These are phyloP conservation scores for Leccinum fibrillosum DNA, from an alignment of 768 basidiomycete genomes.

Conservation along the genomic window DNA sequence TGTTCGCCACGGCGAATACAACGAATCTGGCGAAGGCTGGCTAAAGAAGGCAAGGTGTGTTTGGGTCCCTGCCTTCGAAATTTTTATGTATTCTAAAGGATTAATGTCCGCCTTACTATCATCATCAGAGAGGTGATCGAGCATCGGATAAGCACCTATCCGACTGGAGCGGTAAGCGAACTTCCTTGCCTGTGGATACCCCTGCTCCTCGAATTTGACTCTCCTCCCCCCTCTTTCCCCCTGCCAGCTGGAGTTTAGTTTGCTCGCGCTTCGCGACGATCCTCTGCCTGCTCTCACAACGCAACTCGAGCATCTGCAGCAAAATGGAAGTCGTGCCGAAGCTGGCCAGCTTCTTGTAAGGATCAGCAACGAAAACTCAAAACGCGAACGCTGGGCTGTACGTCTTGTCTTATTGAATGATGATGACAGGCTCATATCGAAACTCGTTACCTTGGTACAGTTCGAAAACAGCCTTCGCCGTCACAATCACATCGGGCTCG, in stretches of 20 bases:
- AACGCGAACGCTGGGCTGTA: constrained; percentile 81
- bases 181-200: constrained; percentile 12
- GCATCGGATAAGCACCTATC: constrained; percentile 86
- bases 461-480: constrained; percentile 85
- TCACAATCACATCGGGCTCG: constrained; percentile 84
- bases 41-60: constrained; percentile 68
- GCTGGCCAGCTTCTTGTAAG: constrained; percentile 53
- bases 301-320: constrained; percentile 50
- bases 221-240: background rate
- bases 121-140: constrained; percentile 73
- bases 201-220: background rate
- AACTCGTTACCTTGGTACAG: constrained; percentile 34
- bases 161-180: constrained; percentile 71
- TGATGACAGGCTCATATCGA: background rate
- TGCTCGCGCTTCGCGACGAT: constrained; percentile 83
- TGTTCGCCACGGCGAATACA: constrained; percentile 74
- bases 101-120: constrained; percentile 16
- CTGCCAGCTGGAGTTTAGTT: constrained; percentile 82
- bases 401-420: constrained; percentile 29
- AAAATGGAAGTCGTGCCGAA: constrained; percentile 38
- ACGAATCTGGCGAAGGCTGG: constrained; percentile 78
- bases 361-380: constrained; percentile 65
- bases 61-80: background rate
- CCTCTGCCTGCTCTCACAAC: constrained; percentile 67
- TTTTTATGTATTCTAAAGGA: constrained; percentile 7